These are phyloP conservation scores for Microbotryum saponariae DNA, from an alignment of 1,284 basidiomycete species.

Conservation along the genomic window DNA sequence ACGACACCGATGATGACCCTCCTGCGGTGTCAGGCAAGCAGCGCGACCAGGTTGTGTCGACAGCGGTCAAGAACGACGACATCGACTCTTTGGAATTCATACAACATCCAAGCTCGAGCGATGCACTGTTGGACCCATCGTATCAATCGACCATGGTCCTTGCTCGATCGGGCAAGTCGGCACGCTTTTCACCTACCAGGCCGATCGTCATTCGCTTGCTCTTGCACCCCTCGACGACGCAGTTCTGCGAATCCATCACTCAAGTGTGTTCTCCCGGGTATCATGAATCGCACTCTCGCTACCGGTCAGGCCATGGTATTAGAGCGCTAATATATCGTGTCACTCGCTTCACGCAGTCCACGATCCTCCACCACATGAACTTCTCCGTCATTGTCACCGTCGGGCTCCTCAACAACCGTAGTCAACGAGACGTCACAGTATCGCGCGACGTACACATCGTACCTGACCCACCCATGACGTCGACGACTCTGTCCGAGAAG, in stretches of 20 bases:
- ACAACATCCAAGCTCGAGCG: neutral
- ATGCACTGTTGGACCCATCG: neutral
- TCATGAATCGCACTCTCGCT: neutral
- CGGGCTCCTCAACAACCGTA: constrained; percentile 15
- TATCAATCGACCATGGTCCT: constrained; percentile 10
- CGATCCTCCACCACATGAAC: constrained; percentile 22
- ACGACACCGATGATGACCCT: neutral
- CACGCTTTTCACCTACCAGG: constrained; percentile 22
- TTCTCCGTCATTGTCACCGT: constrained; percentile 23
- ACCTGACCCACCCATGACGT: constrained; percentile 6
- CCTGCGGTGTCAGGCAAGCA: neutral
- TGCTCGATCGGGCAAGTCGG: constrained; percentile 29
- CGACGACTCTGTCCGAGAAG: constrained; percentile 14
- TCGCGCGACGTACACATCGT: constrained; percentile 14
- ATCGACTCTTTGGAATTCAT: neutral
- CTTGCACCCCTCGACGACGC: constrained; percentile 21
- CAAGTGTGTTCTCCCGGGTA: constrained; percentile 5
- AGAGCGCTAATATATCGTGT: neutral
- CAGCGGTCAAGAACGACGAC: neutral
- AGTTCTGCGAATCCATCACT: constrained; percentile 24
- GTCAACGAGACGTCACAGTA: neutral
- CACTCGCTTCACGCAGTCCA: constrained; percentile 8
- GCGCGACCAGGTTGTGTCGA: neutral
- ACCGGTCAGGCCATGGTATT: neutral
- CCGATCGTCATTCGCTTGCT: constrained; percentile 27